Evolutionary conservation across 495 filamentous ascomycete species (phyloP), one percentile per base, ranked within the genome.

Genomic region (Penicillium chermesinum): DNA sequence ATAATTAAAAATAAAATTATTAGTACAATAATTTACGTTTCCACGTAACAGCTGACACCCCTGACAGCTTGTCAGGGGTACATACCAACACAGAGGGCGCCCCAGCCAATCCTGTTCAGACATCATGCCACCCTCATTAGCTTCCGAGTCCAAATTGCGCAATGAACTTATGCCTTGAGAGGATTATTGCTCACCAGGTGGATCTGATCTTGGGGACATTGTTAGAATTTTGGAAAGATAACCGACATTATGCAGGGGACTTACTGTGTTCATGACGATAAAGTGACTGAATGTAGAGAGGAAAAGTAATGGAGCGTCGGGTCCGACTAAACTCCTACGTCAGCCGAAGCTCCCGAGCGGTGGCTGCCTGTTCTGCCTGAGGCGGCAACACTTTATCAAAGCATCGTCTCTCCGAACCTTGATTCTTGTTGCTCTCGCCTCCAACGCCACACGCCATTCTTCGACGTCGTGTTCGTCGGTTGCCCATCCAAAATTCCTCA

Each of bases 81-180:
- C 9, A 22, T 34, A 89, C 87, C 87, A 58, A 88, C 67, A 54
- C 87, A 88, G 45, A 97, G 84, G 50, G 83, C 67, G 43, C 86
- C 90, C 91, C 87, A 95, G 55, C 91, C 91, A 57, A 84, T 50
- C 87, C 87, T 91, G 51, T 15, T 59, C 35, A 25, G 37, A n/a
- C 15, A 16, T 30, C 38, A 44, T 17, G 15, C 15, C 35, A 14
- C 35, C 35, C 12, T 14, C 15, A n/a, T 37, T n/a, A 17, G 35
- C 35, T 17, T 17, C 12, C 35, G 13, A 37, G 5, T 41, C 9
- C 3, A 37, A 37, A 14, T 14, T 37, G 35, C 12, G 5, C 7
- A 41, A 51, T 10, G 49, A 22, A 19, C n/a, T n/a, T n/a, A 52
- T 17, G 21, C 19, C 27, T 12, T 30, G 22, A 17, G 45, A 44